Base-by-base conservation (phyloP, 2,329 filamentous ascomycete species). In the Epichloe aotearoae region DNA sequence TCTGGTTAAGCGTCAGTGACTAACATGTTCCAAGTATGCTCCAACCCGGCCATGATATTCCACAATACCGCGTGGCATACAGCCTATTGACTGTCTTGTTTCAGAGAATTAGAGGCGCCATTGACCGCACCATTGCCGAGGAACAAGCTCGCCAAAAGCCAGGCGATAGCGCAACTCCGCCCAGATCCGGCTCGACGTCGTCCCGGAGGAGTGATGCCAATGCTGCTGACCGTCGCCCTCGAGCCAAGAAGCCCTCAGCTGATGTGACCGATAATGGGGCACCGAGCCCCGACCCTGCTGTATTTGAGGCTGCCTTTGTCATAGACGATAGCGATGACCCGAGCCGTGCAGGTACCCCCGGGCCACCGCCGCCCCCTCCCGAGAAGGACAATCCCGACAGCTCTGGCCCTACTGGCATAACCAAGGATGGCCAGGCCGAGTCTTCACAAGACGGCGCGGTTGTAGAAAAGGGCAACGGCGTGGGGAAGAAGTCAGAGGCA, bases 81-180 rank as follows among this genome's bases (percentile, higher is more conserved):
- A 30, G 2, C 23, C 11, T 6, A 30, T 52, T 57, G 26, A 55
- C 23, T 36, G 41, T 14, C 8, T 50, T 10, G 8, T 17, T 12
- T 11, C 5, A 50, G 86, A 80, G 86, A 73, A 74, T 95, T 59
- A 86, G 88, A 71, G 86, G 84, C 61, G 86, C 85, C 53, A 88
- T 95, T 65, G 87, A 95, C 65, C 82, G 83, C 60, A 84, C 84
- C 61, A 93, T 96, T 61, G 86, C 88, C 61, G 88, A 95, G 70
- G 90, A 96, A 70, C 88, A 95, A 69, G 86, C 88, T 52, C 84
- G 87, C 52, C 85, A 89, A 64, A 79, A 79, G 62, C 64, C 73
- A 5, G 71, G 73, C 49, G 68, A 75, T 59, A 61, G 66, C 57
- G 67, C 68, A 52, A 60, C 69, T 59, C 60, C 66, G 61, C 66